Evolutionary conservation across 108 stramenopile genomes (phyloP).

Genomic region (Epipyxis sp.): DNA sequence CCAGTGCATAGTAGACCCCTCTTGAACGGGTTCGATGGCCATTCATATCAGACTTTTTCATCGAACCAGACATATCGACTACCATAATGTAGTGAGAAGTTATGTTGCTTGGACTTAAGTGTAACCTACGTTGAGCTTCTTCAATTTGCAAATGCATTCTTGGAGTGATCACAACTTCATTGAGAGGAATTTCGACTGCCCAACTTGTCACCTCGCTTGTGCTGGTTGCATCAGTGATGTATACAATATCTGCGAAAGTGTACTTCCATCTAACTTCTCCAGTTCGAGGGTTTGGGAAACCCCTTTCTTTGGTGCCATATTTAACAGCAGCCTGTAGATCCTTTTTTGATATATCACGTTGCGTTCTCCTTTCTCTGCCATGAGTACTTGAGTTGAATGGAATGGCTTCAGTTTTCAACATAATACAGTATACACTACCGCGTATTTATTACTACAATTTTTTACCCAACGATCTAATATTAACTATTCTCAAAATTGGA

Average conservation of each 20-base stretch:
- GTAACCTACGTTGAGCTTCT: slow-evolving; percentile 10
- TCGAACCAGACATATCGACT: slow-evolving; percentile 27
- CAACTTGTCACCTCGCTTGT: neutral
- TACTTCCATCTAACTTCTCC: neutral
- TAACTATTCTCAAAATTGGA: too few species aligned
- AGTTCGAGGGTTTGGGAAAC: neutral
- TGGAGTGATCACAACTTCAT: neutral
- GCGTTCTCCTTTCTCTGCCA: neutral
- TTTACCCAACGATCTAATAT: too few species aligned
- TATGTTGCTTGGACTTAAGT: neutral
- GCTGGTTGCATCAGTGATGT: neutral
- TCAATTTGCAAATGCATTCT: neutral
- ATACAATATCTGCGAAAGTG: neutral
- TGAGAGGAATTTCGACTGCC: slow-evolving; percentile 15
- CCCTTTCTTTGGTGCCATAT: neutral
- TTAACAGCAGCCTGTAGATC: neutral
- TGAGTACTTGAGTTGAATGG: neutral
- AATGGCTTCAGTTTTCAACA: neutral
- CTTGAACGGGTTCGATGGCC: slow-evolving; percentile 9
- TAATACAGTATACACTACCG: too few species aligned
- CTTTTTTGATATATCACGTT: neutral
- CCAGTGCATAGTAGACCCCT: slow-evolving; percentile 16
- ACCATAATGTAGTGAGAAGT: slow-evolving; percentile 18
- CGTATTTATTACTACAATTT: too few species aligned
- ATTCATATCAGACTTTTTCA: slow-evolving; percentile 18